Evolutionary conservation across 768 basidiomycete genomes (phyloP).

Genomic region (Gloeophyllum trabeum): DNA sequence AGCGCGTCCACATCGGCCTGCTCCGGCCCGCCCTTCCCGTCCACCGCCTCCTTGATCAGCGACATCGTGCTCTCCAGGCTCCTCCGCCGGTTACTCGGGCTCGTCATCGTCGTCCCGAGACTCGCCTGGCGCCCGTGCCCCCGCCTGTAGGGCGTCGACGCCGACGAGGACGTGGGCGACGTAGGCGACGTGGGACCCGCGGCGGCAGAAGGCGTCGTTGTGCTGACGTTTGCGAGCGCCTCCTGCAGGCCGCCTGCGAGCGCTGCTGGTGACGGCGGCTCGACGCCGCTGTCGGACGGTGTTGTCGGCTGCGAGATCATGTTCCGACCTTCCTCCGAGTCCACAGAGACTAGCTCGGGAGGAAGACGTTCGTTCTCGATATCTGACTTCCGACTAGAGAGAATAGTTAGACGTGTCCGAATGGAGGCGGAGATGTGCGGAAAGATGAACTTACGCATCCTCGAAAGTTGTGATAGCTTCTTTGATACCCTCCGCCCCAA

Average conservation of each 20-base stretch:
- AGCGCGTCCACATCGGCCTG: conserved; percentile 11
- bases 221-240: conserved; percentile 11
- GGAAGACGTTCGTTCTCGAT: conserved; percentile 99
- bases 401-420: not conserved
- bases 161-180: conserved; percentile 27
- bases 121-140: conserved; percentile 72
- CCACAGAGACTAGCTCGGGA: conserved; percentile 83
- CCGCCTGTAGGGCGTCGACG: conserved; percentile 43
- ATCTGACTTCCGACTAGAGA: conserved; percentile 80
- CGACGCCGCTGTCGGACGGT: conserved; percentile 32
- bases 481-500: conserved; percentile 90
- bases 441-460: conserved; percentile 67
- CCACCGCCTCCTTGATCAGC: conserved; percentile 87
- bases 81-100: conserved; percentile 84
- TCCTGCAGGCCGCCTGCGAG: conserved; percentile 20
- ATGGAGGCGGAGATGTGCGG: not conserved
- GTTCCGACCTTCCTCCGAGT: conserved; percentile 60
- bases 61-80: conserved; percentile 94
- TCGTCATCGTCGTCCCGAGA: conserved; percentile 91
- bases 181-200: conserved; percentile 30
- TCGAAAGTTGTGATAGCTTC: conserved; percentile 90
- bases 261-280: conserved; percentile 18
- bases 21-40: conserved; percentile 45
- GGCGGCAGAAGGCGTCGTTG: conserved; percentile 12
- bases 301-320: conserved; percentile 41